Conservation (phyloP, 2,329 filamentous ascomycete genomes). For the Talaromyces islandicus region DNA sequence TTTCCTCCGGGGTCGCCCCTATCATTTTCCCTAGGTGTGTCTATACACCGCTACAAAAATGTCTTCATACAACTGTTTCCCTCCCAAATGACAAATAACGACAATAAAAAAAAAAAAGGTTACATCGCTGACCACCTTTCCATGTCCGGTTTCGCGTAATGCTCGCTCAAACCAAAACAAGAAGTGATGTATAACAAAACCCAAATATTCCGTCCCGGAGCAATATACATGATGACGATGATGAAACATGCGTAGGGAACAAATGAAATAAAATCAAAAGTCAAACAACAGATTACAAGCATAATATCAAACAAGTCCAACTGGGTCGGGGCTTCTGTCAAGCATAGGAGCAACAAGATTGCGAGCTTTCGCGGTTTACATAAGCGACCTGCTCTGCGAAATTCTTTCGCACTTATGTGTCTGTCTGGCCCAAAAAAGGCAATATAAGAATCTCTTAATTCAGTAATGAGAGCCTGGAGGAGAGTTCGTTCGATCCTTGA, state of each 20-base stretch:
- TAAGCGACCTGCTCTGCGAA: neutral
- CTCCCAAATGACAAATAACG: neutral
- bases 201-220: neutral
- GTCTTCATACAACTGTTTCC: neutral
- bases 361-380: neutral
- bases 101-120: neutral
- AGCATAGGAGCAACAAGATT: neutral
- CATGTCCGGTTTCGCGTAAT: neutral
- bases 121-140: neutral
- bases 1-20: constrained; percentile 11
- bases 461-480: neutral
- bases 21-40: neutral
- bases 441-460: neutral
- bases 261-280: neutral
- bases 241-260: neutral
- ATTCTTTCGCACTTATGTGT: neutral
- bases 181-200: neutral
- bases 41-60: neutral
- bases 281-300: neutral
- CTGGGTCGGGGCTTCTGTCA: neutral
- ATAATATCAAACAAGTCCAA: neutral
- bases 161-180: neutral
- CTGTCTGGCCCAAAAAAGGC: neutral
- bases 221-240: constrained; percentile 7
- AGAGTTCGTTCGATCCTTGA: neutral